Evolutionary conservation across 2,329 filamentous ascomycete genomes (phyloP).

Genomic region (Epichloe gansuensis): DNA sequence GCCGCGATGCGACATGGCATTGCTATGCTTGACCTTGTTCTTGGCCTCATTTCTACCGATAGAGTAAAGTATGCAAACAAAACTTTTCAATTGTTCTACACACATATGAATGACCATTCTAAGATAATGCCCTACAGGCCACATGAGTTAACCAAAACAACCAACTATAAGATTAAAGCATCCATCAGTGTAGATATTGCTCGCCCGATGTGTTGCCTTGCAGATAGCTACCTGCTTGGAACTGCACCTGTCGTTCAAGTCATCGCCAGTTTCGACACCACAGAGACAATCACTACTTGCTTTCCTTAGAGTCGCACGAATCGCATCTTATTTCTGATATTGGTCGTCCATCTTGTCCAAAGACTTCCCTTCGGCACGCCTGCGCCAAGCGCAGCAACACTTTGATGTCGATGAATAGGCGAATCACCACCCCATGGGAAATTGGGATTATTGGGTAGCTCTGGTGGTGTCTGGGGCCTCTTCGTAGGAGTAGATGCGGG

Average conservation of each 20-base stretch:
- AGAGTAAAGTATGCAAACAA: neutral
- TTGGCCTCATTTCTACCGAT: neutral
- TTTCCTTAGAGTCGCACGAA: neutral
- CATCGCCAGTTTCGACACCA: neutral
- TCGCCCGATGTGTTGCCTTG: neutral
- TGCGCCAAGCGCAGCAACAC: constrained; percentile 15
- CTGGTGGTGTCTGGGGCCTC: constrained; percentile 4
- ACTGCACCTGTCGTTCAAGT: neutral
- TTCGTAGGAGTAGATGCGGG: constrained; percentile 10
- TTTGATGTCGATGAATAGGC: constrained; percentile 23
- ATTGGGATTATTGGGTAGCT: constrained; percentile 19
- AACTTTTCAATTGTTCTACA: neutral
- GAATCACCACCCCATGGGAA: constrained; percentile 26
- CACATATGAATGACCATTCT: neutral
- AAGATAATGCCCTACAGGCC: neutral
- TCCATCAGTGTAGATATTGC: neutral
- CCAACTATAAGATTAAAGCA: neutral
- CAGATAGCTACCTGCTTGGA: neutral
- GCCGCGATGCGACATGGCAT: neutral
- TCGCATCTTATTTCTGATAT: neutral
- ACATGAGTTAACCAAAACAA: neutral
- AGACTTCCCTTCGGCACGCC: constrained; percentile 9
- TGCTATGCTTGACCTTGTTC: neutral
- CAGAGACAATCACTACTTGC: neutral
- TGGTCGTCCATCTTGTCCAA: constrained; percentile 1